Conservation (phyloP, 2,329 filamentous ascomycete species). For the Paraphaeosphaeria sporulosa region DNA sequence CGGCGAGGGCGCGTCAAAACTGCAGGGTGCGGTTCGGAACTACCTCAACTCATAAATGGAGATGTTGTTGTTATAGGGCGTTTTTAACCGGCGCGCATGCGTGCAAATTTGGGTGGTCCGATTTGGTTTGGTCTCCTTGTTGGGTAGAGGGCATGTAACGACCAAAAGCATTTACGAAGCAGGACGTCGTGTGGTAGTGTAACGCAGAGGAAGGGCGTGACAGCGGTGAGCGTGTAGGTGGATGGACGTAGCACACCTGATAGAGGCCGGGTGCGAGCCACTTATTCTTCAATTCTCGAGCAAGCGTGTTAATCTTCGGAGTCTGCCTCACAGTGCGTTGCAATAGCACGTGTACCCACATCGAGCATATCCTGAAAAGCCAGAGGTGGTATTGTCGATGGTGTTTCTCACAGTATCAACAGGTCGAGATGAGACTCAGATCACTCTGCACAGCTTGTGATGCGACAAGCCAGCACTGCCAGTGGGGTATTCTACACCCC, state of each 20-base stretch:
- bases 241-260: background rate
- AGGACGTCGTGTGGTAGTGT: background rate
- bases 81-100: background rate
- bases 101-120: background rate
- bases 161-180: background rate
- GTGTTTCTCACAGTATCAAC: background rate
- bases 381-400: background rate
- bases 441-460: background rate
- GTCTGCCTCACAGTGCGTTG: too few relatives aligned
- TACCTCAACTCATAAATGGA: conserved; percentile 50
- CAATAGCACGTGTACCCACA: too few relatives aligned
- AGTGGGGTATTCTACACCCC: background rate
- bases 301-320: background rate
- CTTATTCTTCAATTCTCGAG: background rate
- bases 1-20: conserved; percentile 82
- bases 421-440: background rate
- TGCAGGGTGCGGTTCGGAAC: conserved; percentile 68
- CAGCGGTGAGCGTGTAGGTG: background rate
- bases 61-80: conserved; percentile 2
- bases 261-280: conserved; percentile 6
- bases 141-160: background rate
- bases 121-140: background rate
- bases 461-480: background rate
- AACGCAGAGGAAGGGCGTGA: background rate
- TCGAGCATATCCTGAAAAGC: too few relatives aligned